A percentile compares a stretch with the other conserved stretches of the same genome.
Conservation (phyloP, 345 rosid genomes). For the Arabidopsis arenosa region DNA sequence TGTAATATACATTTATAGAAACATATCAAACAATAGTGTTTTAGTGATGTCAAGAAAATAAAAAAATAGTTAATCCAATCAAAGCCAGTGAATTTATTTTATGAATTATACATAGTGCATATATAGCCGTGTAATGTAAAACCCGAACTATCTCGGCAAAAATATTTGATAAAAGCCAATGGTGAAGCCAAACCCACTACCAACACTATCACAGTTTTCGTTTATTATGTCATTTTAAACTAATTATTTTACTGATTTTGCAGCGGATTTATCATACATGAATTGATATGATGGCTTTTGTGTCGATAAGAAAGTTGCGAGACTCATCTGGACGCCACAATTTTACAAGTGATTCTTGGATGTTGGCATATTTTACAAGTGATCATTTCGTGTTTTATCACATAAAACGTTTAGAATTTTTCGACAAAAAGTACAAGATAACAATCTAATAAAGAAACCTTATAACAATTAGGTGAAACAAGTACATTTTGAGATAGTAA, state of each 20-base stretch:
- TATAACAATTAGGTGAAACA: conserved; percentile 30
- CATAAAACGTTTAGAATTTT: too few relatives aligned
- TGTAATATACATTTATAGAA: conserved; percentile 16
- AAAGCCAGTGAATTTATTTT: not conserved
- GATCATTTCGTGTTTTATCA: too few relatives aligned
- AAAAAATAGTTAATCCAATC: not conserved
- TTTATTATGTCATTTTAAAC: too few relatives aligned
- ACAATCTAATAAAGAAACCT: conserved; percentile 13
- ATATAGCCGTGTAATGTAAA: not conserved
- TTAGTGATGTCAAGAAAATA: conserved; percentile 7
- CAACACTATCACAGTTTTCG: not conserved
- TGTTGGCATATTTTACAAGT: not conserved
- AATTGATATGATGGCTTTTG: not conserved
- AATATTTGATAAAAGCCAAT: not conserved
- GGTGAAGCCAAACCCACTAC: not conserved
- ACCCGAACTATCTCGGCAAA: too few relatives aligned
- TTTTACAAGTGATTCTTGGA: not conserved
- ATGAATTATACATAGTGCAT: not conserved
- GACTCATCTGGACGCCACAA: not conserved
- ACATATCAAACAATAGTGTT: conserved; percentile 22
- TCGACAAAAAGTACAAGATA: not conserved
- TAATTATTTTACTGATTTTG: not conserved
- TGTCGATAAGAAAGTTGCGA: not conserved
- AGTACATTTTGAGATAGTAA: conserved; percentile 23
- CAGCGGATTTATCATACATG: not conserved